These are phyloP conservation scores for Nemania sp. DNA, from an alignment of 2,329 filamentous ascomycete genomes.

Conservation along the genomic window DNA sequence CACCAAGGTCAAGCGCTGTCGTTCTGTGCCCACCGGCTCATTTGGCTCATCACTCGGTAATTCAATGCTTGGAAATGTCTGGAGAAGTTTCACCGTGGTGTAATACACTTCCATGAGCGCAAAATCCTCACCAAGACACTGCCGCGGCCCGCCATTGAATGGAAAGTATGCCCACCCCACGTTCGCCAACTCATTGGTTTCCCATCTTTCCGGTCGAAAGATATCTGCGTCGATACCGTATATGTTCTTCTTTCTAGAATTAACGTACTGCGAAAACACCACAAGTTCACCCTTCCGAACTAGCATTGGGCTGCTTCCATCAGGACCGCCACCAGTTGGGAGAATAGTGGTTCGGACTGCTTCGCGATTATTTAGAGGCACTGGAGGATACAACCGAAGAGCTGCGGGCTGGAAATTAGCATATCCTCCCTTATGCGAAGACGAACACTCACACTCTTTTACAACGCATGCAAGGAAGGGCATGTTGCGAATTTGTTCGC, in stretches of 20 bases:
- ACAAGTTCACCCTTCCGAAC: constrained; percentile 34
- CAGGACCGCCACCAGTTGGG: constrained; percentile 37
- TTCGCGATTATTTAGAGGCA: constrained; percentile 23
- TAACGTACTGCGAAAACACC: constrained; percentile 34
- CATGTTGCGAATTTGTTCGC: too few relatives aligned
- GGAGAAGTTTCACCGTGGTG: constrained; percentile 27
- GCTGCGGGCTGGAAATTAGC: constrained; percentile 16
- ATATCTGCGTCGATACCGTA: constrained; percentile 22
- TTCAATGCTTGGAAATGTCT: constrained; percentile 29
- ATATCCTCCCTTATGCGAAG: too few relatives aligned
- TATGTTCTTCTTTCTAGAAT: constrained; percentile 28
- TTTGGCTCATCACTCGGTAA: constrained; percentile 22
- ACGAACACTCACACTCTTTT: too few relatives aligned
- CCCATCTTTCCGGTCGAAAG: constrained; percentile 27
- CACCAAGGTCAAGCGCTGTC: constrained; percentile 28
- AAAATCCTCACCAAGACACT: constrained; percentile 31
- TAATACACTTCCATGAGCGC: constrained; percentile 33
- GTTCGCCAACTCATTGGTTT: constrained; percentile 12
- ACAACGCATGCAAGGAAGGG: too few relatives aligned
- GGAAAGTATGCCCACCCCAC: constrained; percentile 22
- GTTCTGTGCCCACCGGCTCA: constrained; percentile 32
- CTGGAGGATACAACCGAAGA: constrained; percentile 24
- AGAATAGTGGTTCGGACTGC: constrained; percentile 30
- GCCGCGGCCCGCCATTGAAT: constrained; percentile 25
- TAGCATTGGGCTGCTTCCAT: constrained; percentile 35